phyloP scores from a whole-genome alignment of 306 rosid genomes.

The Lathyrus aphaca region DNA sequence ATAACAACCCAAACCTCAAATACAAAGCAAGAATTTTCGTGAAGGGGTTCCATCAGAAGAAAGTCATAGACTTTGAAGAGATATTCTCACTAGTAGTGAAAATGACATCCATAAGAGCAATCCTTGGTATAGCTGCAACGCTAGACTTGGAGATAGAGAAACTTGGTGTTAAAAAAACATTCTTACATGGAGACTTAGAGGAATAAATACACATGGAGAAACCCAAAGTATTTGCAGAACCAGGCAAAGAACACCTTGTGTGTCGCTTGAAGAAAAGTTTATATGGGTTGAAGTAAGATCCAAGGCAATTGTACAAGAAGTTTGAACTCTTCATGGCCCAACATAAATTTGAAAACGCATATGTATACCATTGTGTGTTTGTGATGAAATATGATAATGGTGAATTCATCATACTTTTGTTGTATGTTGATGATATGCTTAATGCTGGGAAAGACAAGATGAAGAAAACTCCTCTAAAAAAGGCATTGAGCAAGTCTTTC shows the following conservation, averaged over 20 bases:
- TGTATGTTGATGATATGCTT: background rate
- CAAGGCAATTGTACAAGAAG: background rate
- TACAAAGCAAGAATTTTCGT: background rate
- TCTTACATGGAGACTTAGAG: no score
- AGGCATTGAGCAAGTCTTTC: no score
- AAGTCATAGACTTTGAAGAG: background rate
- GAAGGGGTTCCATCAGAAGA: background rate
- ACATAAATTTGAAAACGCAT: background rate
- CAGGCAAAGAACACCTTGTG: no score
- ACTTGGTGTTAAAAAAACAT: no score
- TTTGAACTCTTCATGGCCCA: background rate
- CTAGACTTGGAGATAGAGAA: background rate
- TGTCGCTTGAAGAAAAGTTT: background rate
- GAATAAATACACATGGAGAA: no score
- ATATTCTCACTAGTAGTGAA: background rate
- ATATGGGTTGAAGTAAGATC: no score
- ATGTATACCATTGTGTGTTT: background rate
- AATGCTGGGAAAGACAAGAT: background rate
- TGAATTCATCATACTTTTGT: no score
- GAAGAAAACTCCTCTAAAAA: no score
- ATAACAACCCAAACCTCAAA: background rate
- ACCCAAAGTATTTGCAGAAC: no score
- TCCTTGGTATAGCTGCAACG: background rate
- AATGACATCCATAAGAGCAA: background rate
- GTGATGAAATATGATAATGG: background rate